Base-by-base conservation (phyloP, 768 basidiomycete genomes). In the Boletus vinaceobasis region DNA sequence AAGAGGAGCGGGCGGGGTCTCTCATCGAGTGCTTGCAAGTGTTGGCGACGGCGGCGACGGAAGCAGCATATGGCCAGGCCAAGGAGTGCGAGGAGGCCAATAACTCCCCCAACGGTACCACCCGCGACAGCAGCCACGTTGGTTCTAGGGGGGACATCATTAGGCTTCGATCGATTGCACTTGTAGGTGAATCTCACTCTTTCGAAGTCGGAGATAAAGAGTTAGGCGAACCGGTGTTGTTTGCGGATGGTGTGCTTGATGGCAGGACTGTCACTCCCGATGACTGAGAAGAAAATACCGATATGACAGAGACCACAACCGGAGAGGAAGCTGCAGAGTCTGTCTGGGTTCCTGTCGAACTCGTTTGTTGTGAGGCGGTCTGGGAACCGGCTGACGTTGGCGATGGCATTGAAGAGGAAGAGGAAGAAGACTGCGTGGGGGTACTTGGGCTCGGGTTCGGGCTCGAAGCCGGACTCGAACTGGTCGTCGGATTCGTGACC, bases 111-210 rank as follows among this genome's bases (percentile, higher is more conserved):
- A n/a, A 31, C 53, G 3, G 32, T 55, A 35, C 60, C 59, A 0
- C 66, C 66, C 19, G 38, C 62, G 9, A 66, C 7, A 33, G 48
- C 47, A 38, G 48, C 58, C n/a, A 62, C 15, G n/a, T 57, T 54
- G 14, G 13, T 37, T n/a, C 66, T 68, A 13, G 21, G 19, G 14
- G 38, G 21, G n/a, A 15, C 2, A 29, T 29, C 11, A 23, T 63
- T 43, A 50, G 39, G 7, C 6, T 29, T 8, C 17, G 11, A 31
- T 55, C 37, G 6, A 53, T 26, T 7, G 2, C 38, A 21, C 9
- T 37, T 11, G 14, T 8, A 8, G 7, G 15, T 7, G n/a, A 43
- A 13, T 19, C 60, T 60, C 48, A 65, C 66, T 52, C 51, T 29
- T 46, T 53, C 2, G 61, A 47, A 5, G 51, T 19, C 15, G 47